Percentiles rank a stretch among this genome's conserved stretches.
Conservation (phyloP, 2,329 filamentous ascomycete genomes). For the Venturia pyrina region DNA sequence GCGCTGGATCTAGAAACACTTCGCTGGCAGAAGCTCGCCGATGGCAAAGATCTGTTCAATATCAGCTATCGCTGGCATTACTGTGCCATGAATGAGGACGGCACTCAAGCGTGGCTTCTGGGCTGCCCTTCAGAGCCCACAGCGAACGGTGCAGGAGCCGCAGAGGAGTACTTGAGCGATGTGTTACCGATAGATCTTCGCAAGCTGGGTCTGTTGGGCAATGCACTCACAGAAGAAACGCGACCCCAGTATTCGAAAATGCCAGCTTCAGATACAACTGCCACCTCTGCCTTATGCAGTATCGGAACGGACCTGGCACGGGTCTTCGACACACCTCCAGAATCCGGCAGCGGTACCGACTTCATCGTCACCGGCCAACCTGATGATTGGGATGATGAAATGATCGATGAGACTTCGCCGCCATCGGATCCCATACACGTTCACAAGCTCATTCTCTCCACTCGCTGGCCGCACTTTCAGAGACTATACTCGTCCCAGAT, state of each 20-base stretch:
- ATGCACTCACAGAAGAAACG: conserved; percentile 45
- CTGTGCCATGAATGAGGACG: conserved; percentile 89
- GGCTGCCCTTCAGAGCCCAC: conserved; percentile 71
- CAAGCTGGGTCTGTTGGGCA: conserved; percentile 82
- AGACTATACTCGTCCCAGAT: conserved; percentile 89
- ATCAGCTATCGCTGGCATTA: conserved; percentile 96
- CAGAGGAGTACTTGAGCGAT: conserved; percentile 89
- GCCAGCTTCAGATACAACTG: conserved; percentile 44
- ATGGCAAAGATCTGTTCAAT: conserved; percentile 88
- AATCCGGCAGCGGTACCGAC: conserved; percentile 77
- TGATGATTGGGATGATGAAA: conserved; percentile 64
- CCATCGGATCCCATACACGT: conserved; percentile 79
- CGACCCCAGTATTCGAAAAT: conserved; percentile 30
- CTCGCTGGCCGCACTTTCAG: conserved; percentile 93
- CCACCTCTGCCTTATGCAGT: conserved; percentile 42
- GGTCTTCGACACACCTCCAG: conserved; percentile 78
- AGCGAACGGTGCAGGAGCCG: conserved; percentile 55
- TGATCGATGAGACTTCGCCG: conserved; percentile 41
- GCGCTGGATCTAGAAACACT: conserved; percentile 78
- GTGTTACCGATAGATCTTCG: conserved; percentile 89
- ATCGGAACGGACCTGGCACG: conserved; percentile 78
- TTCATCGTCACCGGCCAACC: conserved; percentile 82
- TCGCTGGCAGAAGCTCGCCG: conserved; percentile 89
- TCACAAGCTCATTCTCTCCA: conserved; percentile 86
- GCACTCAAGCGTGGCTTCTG: conserved; percentile 94